Evolutionary conservation across 2,329 filamentous ascomycete genomes (phyloP).

Genomic region (Exutisphaerella laricina): DNA sequence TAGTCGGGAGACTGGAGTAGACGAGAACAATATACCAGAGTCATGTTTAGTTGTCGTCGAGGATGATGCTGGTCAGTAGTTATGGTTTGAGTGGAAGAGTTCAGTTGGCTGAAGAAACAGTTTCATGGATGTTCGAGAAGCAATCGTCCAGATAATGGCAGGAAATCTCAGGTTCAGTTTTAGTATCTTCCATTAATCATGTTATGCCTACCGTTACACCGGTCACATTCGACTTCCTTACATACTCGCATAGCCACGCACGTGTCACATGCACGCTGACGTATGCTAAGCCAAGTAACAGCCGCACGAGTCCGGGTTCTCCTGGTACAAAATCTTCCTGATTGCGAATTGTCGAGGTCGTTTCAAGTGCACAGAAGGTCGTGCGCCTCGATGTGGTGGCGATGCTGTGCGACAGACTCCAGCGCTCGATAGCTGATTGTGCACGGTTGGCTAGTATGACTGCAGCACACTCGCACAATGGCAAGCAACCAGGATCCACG

Average conservation of each 20-base stretch:
- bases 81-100: not conserved
- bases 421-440: no score
- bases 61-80: not conserved
- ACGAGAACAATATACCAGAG: not conserved
- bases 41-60: not conserved
- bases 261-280: not conserved
- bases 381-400: no score
- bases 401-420: no score
- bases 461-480: no score
- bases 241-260: not conserved
- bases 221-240: not conserved
- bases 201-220: not conserved
- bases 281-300: not conserved
- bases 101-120: not conserved
- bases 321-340: not conserved
- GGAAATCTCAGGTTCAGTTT: no score
- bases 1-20: not conserved
- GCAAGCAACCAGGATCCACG: no score
- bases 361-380: no score
- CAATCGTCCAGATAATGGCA: no score
- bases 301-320: not conserved
- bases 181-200: not conserved
- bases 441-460: no score
- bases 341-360: no score
- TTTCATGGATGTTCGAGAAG: no score